Base-by-base conservation (phyloP, 345 rosid species). In the Atalantia buxifolia region DNA sequence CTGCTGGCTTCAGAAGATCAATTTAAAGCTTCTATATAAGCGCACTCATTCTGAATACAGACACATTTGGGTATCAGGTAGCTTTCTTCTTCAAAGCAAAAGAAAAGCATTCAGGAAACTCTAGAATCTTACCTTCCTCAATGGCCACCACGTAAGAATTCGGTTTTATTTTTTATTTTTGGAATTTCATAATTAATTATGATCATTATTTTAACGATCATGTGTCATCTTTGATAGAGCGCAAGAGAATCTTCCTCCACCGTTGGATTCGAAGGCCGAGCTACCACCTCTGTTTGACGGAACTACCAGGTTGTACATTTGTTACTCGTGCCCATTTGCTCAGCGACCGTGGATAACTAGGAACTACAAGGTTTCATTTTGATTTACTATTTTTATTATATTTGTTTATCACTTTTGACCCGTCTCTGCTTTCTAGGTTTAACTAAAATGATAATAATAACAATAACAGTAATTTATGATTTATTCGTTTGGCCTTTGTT, bases 341-440 rank as follows among this genome's bases (percentile, higher is more conserved):
- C 98, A 92, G 80, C 93, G 99, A 40, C 98, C 83, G 72, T 93
- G 99, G 99, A 93, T 95, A 91, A 90, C 97, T 76, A 87, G 99
- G 80, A 92, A 95, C 81, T 77, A 81, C 76, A 93, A 93, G 98
- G 97, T 92, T 53, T 66, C 21, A 10, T 19, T 31, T 56, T 68
- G 8, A 42, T 28, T 60, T 38, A 12, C 24, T 24, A 0, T 55
- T 4, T 40, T 3, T 45, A 45, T 45, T 2, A 45, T 12, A 3
- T 42, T 45, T 45, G 1, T 45, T 45, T 45, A 12, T 45, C 50
- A 45, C 50, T 45, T 13, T 40, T 12, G 50, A 45, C 50, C 50
- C 0, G 18, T 45, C 50, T 13, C 50, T 45, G 18, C 18, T 45
- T 13, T 45, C 16, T 45, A 12, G 16, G 50, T 3, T 45, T 45